A percentile compares a stretch with the other conserved stretches of the same genome.
phyloP scores from a whole-genome alignment of 345 rosid genomes.

The Anastatica hierochuntica region DNA sequence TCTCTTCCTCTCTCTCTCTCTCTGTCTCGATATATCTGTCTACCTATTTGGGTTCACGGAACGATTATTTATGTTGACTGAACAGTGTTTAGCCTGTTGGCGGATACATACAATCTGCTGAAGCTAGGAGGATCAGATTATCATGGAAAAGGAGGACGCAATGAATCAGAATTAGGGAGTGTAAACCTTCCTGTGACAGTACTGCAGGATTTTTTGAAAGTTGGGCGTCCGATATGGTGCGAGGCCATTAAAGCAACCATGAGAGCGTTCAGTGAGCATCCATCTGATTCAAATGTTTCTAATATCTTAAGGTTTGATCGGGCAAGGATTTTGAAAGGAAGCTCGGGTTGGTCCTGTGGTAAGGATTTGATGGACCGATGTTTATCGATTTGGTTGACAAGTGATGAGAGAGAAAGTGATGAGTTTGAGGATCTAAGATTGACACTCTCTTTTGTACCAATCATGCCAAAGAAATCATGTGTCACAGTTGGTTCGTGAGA shows the following conservation, averaged over 20 bases:
- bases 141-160: slow-evolving; percentile 74
- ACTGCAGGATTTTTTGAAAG: slow-evolving; percentile 55
- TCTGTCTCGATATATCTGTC: background rate
- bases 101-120: slow-evolving; percentile 62
- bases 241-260: slow-evolving; percentile 46
- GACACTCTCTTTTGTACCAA: slow-evolving; percentile 38
- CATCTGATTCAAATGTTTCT: slow-evolving; percentile 49
- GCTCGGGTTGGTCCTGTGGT: slow-evolving; percentile 30
- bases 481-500: slow-evolving; percentile 20
- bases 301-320: slow-evolving; percentile 52
- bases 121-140: slow-evolving; percentile 96
- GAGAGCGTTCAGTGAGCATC: slow-evolving; percentile 46
- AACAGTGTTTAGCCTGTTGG: slow-evolving; percentile 70
- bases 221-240: slow-evolving; percentile 83
- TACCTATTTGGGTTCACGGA: background rate
- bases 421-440: slow-evolving; percentile 57
- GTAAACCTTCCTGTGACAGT: slow-evolving; percentile 63
- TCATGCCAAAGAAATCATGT: slow-evolving; percentile 17
- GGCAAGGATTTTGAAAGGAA: slow-evolving; percentile 36
- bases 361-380: slow-evolving; percentile 53
- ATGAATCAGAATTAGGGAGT: slow-evolving; percentile 78
- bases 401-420: slow-evolving; percentile 42
- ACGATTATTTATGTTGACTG: background rate
- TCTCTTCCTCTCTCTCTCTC: slow-evolving; percentile 11
- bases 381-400: slow-evolving; percentile 54